These are phyloP conservation scores for Quercus aquifolioides DNA, from an alignment of 306 rosid genomes.

Conservation along the genomic window DNA sequence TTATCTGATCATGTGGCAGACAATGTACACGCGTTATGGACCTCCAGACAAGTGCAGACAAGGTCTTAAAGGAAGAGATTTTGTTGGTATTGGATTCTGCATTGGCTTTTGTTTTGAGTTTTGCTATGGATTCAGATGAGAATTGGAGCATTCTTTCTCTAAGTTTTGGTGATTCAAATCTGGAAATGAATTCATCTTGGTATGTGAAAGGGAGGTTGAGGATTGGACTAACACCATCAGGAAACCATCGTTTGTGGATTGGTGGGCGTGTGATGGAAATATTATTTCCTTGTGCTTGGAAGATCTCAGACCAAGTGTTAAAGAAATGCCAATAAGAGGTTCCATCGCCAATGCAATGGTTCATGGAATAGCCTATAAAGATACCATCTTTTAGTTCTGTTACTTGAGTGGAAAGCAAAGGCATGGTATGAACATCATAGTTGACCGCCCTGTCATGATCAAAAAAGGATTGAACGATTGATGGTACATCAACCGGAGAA, in stretches of 20 bases:
- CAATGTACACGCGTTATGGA: conserved; percentile 45
- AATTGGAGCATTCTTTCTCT: conserved; percentile 60
- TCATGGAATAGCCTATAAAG: conserved; percentile 63
- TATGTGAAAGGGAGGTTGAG: conserved; percentile 50
- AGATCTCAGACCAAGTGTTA: conserved; percentile 55
- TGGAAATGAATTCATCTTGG: conserved; percentile 36
- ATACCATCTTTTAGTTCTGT: conserved; percentile 53
- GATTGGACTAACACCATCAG: conserved; percentile 29
- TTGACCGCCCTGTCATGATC: conserved; percentile 55
- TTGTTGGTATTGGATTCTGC: conserved; percentile 17
- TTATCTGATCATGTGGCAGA: neutral
- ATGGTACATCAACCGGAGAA: conserved; percentile 49
- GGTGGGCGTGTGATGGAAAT: conserved; percentile 33
- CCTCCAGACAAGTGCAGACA: conserved; percentile 60
- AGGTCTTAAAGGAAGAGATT: conserved; percentile 55
- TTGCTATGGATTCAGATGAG: conserved; percentile 44
- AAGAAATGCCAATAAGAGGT: conserved; percentile 63
- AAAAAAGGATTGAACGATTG: conserved; percentile 47
- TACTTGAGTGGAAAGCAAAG: conserved; percentile 51
- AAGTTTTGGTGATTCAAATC: conserved; percentile 35
- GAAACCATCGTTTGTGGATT: conserved; percentile 48
- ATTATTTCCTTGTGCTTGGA: conserved; percentile 19
- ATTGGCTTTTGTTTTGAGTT: conserved; percentile 57
- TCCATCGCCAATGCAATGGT: conserved; percentile 52
- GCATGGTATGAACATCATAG: conserved; percentile 58